Percentiles rank a stretch among this genome's conserved stretches.
These are phyloP conservation scores for Primulina huaijiensis DNA, from an alignment of 257 asterid species.

Conservation along the genomic window DNA sequence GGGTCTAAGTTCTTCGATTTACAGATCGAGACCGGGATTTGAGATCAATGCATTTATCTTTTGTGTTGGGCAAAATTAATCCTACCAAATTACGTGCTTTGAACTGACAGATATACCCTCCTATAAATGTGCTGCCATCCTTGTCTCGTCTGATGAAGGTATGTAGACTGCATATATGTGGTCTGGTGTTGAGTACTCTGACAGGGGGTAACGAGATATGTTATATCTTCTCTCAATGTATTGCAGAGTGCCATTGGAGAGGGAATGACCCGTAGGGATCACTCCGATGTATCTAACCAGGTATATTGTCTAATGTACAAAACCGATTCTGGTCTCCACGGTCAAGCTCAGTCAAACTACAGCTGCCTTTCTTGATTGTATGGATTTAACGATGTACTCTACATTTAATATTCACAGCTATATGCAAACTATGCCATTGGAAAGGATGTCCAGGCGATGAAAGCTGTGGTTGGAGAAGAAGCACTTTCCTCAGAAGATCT, in stretches of 20 bases:
- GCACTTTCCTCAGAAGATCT: conserved; percentile 86
- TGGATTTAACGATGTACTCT: not conserved
- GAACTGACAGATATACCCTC: conserved; percentile 81
- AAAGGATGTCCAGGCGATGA: conserved; percentile 86
- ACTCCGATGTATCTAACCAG: conserved; percentile 97
- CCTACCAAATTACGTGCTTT: conserved; percentile 24
- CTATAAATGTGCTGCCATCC: conserved; percentile 96
- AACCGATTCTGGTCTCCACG: not conserved
- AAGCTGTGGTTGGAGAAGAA: conserved; percentile 90
- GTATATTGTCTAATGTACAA: conserved; percentile 27
- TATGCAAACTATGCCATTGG: conserved; percentile 86
- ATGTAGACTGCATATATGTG: conserved; percentile 19
- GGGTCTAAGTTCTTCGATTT: too few species aligned
- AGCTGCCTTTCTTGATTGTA: not conserved
- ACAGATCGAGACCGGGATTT: too few species aligned
- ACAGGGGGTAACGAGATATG: not conserved
- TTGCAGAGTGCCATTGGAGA: conserved; percentile 98
- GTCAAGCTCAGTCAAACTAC: conserved; percentile 13
- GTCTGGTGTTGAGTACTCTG: conserved; percentile 8
- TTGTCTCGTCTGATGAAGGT: conserved; percentile 98
- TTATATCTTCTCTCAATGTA: conserved; percentile 17
- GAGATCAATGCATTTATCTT: not conserved
- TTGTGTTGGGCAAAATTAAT: conserved; percentile 8
- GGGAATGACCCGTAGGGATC: conserved; percentile 98
- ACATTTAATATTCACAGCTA: conserved; percentile 33